Evolutionary conservation across 1,139 yeast genomes (phyloP), one percentile per base, ranked within the genome.

Genomic region (Magnusiomyces ingens): DNA sequence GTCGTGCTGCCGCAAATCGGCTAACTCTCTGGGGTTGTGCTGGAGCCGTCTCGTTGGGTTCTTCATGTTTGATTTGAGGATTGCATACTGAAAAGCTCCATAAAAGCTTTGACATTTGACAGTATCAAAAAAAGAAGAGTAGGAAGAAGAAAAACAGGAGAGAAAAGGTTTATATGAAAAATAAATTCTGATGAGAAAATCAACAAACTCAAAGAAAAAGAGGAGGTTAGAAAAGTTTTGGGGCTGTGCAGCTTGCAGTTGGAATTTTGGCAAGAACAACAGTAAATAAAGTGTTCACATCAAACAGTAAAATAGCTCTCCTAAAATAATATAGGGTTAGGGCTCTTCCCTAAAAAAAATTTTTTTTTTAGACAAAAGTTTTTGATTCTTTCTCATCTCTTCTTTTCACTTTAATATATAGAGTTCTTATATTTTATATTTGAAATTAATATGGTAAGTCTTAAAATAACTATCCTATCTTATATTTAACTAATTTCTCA

Each of bases 271-370:
- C 11, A 11, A 21, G 38, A 26, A 32, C 51, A 2, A 50, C 52
- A 10, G 45, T 32, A 45, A 50, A 50, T 48, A 50, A 18, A 50
- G 40, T 11, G 45, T 22, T 8, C 43, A 35, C 52, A 50, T 50
- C 10, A 17, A 40, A 43, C 13, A 26, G 2, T 26, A 8, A 26
- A 26, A 26, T 26, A 26, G 50, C 18, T 32, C 50, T 42, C 44
- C 44, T 47, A 19, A 4, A 19, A 8, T n/a, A 37, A 43, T 42
- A 36, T 47, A 37, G 50, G 50, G 50, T 17, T 44, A 5, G 36
- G 15, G 29, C 13, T 44, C 12, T 18, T 26, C 47, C 36, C 35
- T 19, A 44, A 36, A 22, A 45, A 45, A 12, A 35, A 18, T 49
- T 49, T 49, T 32, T 49, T 49, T 49, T 44, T n/a, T n/a, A n/a